A percentile compares a stretch with the other conserved stretches of the same genome.
Evolutionary conservation across 176 grass and related monocot species (phyloP).

Genomic region (Cenchrus americanus): DNA sequence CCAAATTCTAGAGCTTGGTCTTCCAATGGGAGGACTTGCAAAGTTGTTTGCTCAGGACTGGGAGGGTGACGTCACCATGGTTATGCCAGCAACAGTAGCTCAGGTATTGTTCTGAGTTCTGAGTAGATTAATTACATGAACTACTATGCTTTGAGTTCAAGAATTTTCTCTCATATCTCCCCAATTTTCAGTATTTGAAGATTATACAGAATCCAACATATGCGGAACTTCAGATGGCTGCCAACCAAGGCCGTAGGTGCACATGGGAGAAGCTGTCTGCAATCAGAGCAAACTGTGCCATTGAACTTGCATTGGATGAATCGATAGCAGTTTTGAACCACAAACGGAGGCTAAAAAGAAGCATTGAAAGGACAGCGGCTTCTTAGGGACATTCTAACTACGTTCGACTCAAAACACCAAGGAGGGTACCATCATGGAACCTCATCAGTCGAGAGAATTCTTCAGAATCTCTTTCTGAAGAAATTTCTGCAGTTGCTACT

Average conservation of each 20-base stretch:
- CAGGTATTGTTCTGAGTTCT: constrained; percentile 26
- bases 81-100: constrained; percentile 92
- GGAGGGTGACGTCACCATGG: constrained; percentile 93
- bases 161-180: constrained; percentile 7
- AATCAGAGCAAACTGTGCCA: constrained; percentile 95
- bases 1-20: constrained; percentile 87
- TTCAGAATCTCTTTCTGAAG: constrained; percentile 83
- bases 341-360: constrained; percentile 82
- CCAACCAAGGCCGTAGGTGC: constrained; percentile 83
- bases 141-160: neutral
- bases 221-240: constrained; percentile 79
- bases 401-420: constrained; percentile 52
- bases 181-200: constrained; percentile 74
- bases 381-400: constrained; percentile 50
- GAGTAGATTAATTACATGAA: neutral
- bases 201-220: constrained; percentile 93
- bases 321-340: constrained; percentile 85
- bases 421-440: constrained; percentile 93
- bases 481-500: constrained; percentile 38
- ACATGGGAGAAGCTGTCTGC: constrained; percentile 97
- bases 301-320: constrained; percentile 93
- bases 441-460: constrained; percentile 90
- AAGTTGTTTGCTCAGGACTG: constrained; percentile 97
- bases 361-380: constrained; percentile 58
- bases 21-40: constrained; percentile 83